Conservation (phyloP, 176 grass and related monocot genomes). For the Tillandsia leiboldiana region DNA sequence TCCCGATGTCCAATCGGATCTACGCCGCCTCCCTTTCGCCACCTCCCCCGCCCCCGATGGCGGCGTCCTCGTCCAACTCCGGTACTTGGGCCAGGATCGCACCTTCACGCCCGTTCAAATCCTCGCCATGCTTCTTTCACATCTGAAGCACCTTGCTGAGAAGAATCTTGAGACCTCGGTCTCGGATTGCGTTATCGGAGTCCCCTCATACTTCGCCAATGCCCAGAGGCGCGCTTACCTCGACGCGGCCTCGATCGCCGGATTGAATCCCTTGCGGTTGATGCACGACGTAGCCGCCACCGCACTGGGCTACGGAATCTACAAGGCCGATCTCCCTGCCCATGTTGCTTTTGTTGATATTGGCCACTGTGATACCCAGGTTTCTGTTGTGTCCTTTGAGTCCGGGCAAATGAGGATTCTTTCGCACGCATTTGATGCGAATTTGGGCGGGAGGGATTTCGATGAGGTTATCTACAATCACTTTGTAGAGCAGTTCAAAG, state of each 20-base stretch:
- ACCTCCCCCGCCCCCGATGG: neutral
- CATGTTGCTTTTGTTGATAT: conserved; percentile 65
- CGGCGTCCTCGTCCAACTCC: conserved; percentile 1
- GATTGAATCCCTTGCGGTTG: conserved; percentile 62
- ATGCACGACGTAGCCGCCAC: conserved; percentile 90
- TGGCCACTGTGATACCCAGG: conserved; percentile 84
- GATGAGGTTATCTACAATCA: conserved; percentile 77
- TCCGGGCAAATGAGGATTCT: conserved; percentile 52
- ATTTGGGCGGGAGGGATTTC: conserved; percentile 83
- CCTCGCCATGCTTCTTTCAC: conserved; percentile 69
- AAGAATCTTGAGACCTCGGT: conserved; percentile 46
- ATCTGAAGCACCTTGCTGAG: conserved; percentile 68
- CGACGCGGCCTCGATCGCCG: conserved; percentile 72
- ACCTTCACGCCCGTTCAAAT: conserved; percentile 54
- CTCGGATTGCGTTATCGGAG: conserved; percentile 67
- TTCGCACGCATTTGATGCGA: conserved; percentile 65
- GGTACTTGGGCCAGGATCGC: conserved; percentile 40
- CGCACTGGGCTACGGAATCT: conserved; percentile 85
- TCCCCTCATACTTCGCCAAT: conserved; percentile 92
- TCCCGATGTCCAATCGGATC: neutral
- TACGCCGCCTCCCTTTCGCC: neutral
- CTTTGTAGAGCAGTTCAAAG: conserved; percentile 57
- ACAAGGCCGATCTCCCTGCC: conserved; percentile 60
- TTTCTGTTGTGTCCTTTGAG: conserved; percentile 53
- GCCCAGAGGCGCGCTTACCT: conserved; percentile 60